Evolutionary conservation across 192 early-diverging fungal species (phyloP).

Genomic region (Linnemannia exigua): DNA sequence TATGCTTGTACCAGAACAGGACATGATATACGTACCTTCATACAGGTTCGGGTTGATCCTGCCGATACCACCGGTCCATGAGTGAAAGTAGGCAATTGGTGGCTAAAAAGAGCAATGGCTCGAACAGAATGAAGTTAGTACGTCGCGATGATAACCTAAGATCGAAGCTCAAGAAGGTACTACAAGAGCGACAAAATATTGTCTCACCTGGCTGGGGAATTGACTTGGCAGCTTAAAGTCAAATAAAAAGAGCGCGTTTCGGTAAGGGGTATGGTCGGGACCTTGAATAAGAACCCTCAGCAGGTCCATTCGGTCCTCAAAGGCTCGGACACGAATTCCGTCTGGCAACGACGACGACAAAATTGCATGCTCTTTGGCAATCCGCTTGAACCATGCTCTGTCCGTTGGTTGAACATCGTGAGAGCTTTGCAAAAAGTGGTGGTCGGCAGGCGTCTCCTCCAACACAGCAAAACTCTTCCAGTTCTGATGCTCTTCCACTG

Average conservation of each 20-base stretch:
- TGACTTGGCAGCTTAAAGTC: slow-evolving; percentile 66
- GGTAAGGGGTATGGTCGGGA: slow-evolving; percentile 70
- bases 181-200: neutral
- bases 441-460: slow-evolving; percentile 50
- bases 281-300: slow-evolving; percentile 70
- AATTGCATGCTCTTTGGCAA: slow-evolving; percentile 61
- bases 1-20: neutral
- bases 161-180: neutral
- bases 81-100: slow-evolving; percentile 68
- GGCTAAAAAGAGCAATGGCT: slow-evolving; percentile 26
- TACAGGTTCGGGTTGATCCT: slow-evolving; percentile 73
- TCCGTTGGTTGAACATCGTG: slow-evolving; percentile 22
- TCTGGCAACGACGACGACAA: slow-evolving; percentile 64
- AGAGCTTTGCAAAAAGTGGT: slow-evolving; percentile 35
- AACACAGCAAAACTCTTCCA: slow-evolving; percentile 47
- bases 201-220: slow-evolving; percentile 58
- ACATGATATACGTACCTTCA: slow-evolving; percentile 53
- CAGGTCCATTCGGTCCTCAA: slow-evolving; percentile 69
- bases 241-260: slow-evolving; percentile 71
- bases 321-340: slow-evolving; percentile 70
- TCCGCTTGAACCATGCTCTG: slow-evolving; percentile 46
- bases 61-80: slow-evolving; percentile 68
- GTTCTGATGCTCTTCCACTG: slow-evolving; percentile 9
- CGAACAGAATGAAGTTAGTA: neutral
- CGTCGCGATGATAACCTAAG: too few species aligned